Base-by-base conservation (phyloP, 2,329 filamentous ascomycete species). In the Claviceps cyperi region DNA sequence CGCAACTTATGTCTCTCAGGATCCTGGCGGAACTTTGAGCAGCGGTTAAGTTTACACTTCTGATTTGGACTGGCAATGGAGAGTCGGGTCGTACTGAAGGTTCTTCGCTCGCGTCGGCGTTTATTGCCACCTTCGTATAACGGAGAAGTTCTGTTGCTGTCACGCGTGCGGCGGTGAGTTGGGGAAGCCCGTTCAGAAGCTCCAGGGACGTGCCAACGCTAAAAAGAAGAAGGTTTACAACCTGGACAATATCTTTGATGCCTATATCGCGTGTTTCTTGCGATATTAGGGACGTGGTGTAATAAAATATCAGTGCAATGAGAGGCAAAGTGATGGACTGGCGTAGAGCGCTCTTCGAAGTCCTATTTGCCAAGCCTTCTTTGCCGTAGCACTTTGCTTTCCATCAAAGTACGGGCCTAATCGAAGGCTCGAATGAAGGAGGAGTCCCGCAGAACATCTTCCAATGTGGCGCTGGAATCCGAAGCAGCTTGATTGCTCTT, bases 181-280 rank as follows among this genome's bases (percentile, higher is more conserved):
- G 87, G 0, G 91, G 90, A 22, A 97, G 79, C 59, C 82, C 83
- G 46, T 77, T 75, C 17, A 94, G 67, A 50, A 92, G 78, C 35
- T 75, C 74, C 37, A 80, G 80, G 2, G 85, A 78, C 11, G 84
- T 86, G 11, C 82, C 80, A 50, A 94, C 78, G 53, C 85, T 83
- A 61, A 96, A 86, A n/a, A 95, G 75, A 1, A 97, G 74, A 49
- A 95, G 74, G 36, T 89, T 84, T 57, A 92, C 81, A 0, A 92
- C 85, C 53, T 83, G 78, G 28, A 94, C 68, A 17, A 92, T 76
- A 1, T 74, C 68, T 1, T 75, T 70, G 0, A 83, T 75, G 0
- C 69, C 71, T n/a, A 67, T 60, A n/a, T 22, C n/a, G 13, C 61
- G 57, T 6, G 69, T 65, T 39, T 75, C 65, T 9, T 69, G 60